Conservation (phyloP, 169 alveolate genomes). For the Neospora caninum region DNA sequence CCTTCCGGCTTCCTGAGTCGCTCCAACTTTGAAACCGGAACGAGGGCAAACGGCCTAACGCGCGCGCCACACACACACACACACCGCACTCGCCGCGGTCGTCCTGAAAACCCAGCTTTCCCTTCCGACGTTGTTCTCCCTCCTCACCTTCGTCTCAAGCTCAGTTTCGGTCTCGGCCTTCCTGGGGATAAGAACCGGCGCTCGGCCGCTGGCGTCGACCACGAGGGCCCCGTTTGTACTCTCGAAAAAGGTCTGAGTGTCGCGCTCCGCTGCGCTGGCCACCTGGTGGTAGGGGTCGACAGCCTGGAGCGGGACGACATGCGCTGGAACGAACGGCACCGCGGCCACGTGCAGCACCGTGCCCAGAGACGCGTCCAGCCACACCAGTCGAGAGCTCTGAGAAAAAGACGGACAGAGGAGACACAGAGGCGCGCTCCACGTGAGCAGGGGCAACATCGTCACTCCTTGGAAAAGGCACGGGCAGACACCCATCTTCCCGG, state of each 20-base stretch:
- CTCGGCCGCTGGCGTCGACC: constrained; percentile 15
- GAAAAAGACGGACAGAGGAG: background rate
- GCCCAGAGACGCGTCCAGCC: constrained; percentile 52
- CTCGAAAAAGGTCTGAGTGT: background rate
- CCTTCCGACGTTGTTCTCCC: too few relatives aligned
- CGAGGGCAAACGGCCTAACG: too few relatives aligned
- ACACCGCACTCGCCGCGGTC: too few relatives aligned
- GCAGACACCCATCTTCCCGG: too few relatives aligned
- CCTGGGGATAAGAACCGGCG: background rate
- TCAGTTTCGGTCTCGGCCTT: background rate
- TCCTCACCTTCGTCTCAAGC: background rate
- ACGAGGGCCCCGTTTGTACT: constrained; percentile 1
- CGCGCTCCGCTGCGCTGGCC: background rate
- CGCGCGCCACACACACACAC: too few relatives aligned
- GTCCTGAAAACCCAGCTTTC: too few relatives aligned
- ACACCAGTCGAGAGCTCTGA: constrained; percentile 54
- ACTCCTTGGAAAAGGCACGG: too few relatives aligned
- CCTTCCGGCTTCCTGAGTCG: too few relatives aligned
- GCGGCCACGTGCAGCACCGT: constrained; percentile 31
- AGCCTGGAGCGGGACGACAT: constrained; percentile 18
- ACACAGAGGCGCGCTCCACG: background rate
- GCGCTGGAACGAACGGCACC: constrained; percentile 21
- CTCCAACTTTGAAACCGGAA: too few relatives aligned
- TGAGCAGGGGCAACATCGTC: too few relatives aligned
- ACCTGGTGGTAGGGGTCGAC: constrained; percentile 2